Evolutionary conservation across 805 yeast genomes (phyloP), one percentile per base, ranked within the genome.

Genomic region (Metschnikowia colocasiae): DNA sequence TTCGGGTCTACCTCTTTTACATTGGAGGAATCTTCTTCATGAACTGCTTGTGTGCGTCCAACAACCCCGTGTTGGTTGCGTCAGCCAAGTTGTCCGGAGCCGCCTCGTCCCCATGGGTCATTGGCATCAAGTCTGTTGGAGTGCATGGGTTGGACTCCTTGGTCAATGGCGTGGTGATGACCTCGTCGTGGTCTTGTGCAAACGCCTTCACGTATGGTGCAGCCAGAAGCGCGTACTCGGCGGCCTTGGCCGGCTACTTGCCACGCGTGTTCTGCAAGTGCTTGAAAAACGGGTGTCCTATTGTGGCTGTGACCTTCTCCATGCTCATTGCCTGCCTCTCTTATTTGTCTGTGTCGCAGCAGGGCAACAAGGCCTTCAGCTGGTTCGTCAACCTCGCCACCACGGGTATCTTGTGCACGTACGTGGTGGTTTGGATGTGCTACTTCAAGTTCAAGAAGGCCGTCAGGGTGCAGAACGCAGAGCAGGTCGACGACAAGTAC

Each of bases 241-340:
- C 91, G 0, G 83, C 87, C 55, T 82, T 90, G 30, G 90, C 95
- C 2, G 96, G 95, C 45, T 87, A 87, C 62, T 85, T 92, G 1
- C 96, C 96, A 9, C 68, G 68, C 32, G 54, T 85, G 37, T 85
- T 88, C 54, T 67, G 79, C 10, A 70, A 67, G 51, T 84, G 92
- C 58, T 76, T 81, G 53, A 74, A 71, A 40, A 72, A 75, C 36
- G 96, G 95, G 48, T 85, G 84, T 10, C 95, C 95, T 7, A 72
- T 84, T 27, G 70, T 72, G 50, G 74, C 87, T 4, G 82, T 83
- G 16, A 47, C 63, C 6, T 69, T 75, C 8, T 71, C 82, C 7
- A 60, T 78, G 32, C 57, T 68, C n/a, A 42, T 65, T 12, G 50
- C 60, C 1, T 59, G 64, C 39, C 55, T 67, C 45, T 58, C 71